A percentile compares a stretch with the other conserved stretches of the same genome.
phyloP scores from a whole-genome alignment of 305 asterid species.

The Solanum hybrid region DNA sequence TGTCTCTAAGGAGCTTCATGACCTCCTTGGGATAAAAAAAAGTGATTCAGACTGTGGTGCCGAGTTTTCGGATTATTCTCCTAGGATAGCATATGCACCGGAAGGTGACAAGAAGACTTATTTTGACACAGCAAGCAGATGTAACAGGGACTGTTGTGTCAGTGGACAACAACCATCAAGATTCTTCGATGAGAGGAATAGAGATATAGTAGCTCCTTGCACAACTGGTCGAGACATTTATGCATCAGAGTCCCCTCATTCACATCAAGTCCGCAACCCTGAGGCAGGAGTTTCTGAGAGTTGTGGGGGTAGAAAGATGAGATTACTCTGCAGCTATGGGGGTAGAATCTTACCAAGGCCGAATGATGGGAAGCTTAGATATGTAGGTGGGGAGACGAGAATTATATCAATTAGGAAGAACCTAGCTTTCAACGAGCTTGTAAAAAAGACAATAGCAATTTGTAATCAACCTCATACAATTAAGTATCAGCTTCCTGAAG shows the following conservation, averaged over 20 bases:
- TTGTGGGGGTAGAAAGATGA: conserved; percentile 45
- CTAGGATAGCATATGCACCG: conserved; percentile 24
- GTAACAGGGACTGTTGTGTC: conserved; percentile 13
- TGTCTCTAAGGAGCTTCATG: conserved; percentile 27
- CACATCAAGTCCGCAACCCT: conserved; percentile 16
- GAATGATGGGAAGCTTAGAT: conserved; percentile 76
- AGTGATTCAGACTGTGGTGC: conserved; percentile 23
- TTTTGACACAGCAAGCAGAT: conserved; percentile 22
- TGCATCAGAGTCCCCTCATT: conserved; percentile 36
- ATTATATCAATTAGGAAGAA: conserved; percentile 62
- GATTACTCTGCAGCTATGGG: conserved; percentile 85
- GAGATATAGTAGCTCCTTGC: conserved; percentile 20
- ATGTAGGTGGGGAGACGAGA: conserved; percentile 86
- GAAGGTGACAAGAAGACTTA: conserved; percentile 16
- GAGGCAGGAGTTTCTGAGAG: conserved; percentile 27
- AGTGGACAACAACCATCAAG: conserved; percentile 21
- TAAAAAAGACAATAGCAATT: conserved; percentile 46
- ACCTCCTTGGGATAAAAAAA: conserved; percentile 21
- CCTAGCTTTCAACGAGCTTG: conserved; percentile 46
- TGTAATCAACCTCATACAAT: conserved; percentile 61
- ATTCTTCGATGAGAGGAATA: conserved; percentile 23
- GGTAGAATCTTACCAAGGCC: conserved; percentile 84
- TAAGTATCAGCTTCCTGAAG: conserved; percentile 92
- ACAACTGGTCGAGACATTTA: conserved; percentile 18
- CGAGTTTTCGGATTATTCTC: conserved; percentile 22